Percentiles rank a stretch among this genome's conserved stretches.
These are phyloP conservation scores for Colletotrichum navitas DNA, from an alignment of 2,329 filamentous ascomycete species.

Conservation along the genomic window DNA sequence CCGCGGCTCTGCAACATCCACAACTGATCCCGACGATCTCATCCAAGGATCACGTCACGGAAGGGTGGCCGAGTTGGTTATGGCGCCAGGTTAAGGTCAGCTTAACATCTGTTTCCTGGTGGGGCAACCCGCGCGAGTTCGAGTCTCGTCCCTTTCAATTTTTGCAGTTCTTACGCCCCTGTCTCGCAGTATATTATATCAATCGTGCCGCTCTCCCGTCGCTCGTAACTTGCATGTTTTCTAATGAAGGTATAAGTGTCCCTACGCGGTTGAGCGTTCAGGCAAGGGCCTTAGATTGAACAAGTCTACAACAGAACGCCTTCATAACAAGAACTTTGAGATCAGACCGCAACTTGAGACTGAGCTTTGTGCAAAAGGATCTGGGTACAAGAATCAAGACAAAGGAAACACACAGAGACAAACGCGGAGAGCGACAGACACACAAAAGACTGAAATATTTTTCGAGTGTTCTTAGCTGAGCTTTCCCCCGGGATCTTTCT, in stretches of 20 bases:
- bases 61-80: conserved; percentile 43
- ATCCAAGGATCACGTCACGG: not conserved
- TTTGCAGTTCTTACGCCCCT: not conserved
- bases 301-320: too few relatives aligned
- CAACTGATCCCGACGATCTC: not conserved
- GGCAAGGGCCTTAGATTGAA: too few relatives aligned
- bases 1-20: not conserved
- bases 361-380: too few relatives aligned
- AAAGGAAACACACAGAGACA: not conserved
- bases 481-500: not conserved
- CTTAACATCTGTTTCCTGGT: conserved; percentile 42
- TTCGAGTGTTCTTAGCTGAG: not conserved
- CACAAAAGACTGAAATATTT: not conserved
- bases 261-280: too few relatives aligned
- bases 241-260: too few relatives aligned
- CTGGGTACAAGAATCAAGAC: not conserved
- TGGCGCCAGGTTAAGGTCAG: conserved; percentile 41
- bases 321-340: too few relatives aligned
- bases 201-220: too few relatives aligned
- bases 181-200: not conserved
- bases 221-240: too few relatives aligned
- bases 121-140: conserved; percentile 42
- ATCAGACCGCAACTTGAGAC: too few relatives aligned
- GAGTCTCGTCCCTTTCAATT: conserved; percentile 31
- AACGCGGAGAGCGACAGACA: not conserved